Conservation (phyloP, 169 alveolate species). For the Plasmodium relictum region DNA sequence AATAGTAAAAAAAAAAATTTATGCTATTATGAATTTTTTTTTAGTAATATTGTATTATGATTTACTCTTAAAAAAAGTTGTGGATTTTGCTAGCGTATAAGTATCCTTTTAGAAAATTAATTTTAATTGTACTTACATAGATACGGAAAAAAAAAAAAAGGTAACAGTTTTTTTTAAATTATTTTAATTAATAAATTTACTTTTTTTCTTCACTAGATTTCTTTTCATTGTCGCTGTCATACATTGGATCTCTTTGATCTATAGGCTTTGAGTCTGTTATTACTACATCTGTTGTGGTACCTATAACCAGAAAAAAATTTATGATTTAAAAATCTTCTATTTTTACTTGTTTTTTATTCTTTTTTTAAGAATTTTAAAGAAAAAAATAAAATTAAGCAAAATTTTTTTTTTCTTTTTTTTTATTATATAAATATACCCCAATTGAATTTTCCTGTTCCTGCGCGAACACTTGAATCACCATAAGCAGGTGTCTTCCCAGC, state of each 20-base stretch:
- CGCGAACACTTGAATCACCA: constrained; percentile 68
- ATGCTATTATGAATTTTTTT: no score
- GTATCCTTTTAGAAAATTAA: neutral
- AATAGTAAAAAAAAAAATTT: no score
- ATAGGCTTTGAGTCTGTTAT: constrained; percentile 21
- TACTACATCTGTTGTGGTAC: constrained; percentile 35
- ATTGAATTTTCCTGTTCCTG: constrained; percentile 63
- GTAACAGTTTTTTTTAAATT: no score
- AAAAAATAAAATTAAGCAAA: neutral
- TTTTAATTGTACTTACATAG: neutral
- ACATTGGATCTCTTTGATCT: constrained; percentile 76
- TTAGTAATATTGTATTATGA: no score
- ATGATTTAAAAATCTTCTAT: no score
- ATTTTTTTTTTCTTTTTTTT: neutral
- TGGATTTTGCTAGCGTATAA: neutral
- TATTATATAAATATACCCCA: constrained; percentile 34
- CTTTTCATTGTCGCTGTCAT: constrained; percentile 69
- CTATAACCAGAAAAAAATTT: neutral
- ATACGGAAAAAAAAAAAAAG: neutral
- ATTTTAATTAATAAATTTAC: neutral
- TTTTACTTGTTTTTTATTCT: neutral
- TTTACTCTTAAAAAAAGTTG: no score
- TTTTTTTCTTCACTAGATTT: constrained; percentile 28
- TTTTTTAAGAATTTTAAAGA: neutral
- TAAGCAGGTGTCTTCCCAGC: constrained; percentile 72